Evolutionary conservation across 306 rosid species (phyloP), one percentile per base, ranked within the genome.

Genomic region (Morella rubra): DNA sequence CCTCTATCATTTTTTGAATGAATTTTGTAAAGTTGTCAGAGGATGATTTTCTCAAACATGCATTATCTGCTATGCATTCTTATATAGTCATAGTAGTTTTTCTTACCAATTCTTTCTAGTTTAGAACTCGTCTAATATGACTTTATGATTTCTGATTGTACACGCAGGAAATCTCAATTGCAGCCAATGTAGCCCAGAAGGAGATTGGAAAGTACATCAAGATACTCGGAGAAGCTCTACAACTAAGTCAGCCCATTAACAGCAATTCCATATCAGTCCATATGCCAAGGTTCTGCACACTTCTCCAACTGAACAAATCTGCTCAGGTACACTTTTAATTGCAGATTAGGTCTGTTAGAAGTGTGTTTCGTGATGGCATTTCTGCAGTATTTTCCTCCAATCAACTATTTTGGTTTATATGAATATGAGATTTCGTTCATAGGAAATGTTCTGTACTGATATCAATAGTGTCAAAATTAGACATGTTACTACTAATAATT

Each of bases 201-300:
- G 99, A 95, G 73, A 95, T 92, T 12, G 97, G 99, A 44, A 95
- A 95, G 87, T 88, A 95, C 83, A 95, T 95, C 87, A 95, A 95
- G 93, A 95, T 95, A 79, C 84, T 95, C 19, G 99, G 97, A 65
- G 97, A 95, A 75, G 99, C 99, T 60, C 82, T 95, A 41, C 97
- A 95, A 78, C 91, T 95, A 44, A 95, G 99, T 86, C 99, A 92
- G 77, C 99, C 99, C 73, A 85, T 95, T 76, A 95, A 95, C 79
- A 92, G 97, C 91, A 92, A 95, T 75, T 95, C 97, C 44, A 88
- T 95, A 77, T 92, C 97, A 6, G 99, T 95, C 52, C 97, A 95
- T 77, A 90, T 90, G 97, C 99, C 97, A 16, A 88, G 97, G 85
- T 90, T 92, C 87, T 95, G 99, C 89, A 89, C 97, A 8, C 99